Conservation (phyloP, 2,329 filamentous ascomycete species). For the Nectriaceae sp. region DNA sequence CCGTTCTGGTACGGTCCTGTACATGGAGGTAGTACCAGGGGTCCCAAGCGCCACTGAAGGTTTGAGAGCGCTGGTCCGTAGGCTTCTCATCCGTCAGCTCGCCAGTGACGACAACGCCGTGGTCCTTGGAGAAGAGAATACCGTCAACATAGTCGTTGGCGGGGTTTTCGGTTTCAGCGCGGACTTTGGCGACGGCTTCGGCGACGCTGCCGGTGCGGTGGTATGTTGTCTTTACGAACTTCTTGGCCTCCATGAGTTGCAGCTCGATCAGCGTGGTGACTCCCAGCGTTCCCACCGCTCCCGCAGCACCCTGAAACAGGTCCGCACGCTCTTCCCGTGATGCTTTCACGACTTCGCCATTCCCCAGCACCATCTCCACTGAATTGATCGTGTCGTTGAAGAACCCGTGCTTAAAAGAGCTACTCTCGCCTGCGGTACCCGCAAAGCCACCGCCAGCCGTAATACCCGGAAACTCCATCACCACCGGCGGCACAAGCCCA, state of each 20-base stretch:
- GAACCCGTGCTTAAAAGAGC: constrained; percentile 69
- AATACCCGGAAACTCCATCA: constrained; percentile 78
- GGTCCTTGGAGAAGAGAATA: constrained; percentile 63
- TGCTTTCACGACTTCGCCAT: constrained; percentile 62
- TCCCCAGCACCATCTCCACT: constrained; percentile 70
- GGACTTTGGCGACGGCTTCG: constrained; percentile 50
- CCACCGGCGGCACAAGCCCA: constrained; percentile 68
- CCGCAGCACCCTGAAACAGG: constrained; percentile 66
- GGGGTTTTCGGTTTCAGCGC: constrained; percentile 44
- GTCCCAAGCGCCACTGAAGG: constrained; percentile 60
- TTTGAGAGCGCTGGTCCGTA: constrained; percentile 46
- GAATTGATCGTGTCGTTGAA: constrained; percentile 66
- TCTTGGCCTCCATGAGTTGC: constrained; percentile 59
- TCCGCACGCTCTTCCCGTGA: constrained; percentile 48
- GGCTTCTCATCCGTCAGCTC: constrained; percentile 57
- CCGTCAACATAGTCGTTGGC: constrained; percentile 72
- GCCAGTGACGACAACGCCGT: constrained; percentile 69
- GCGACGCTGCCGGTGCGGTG: constrained; percentile 51
- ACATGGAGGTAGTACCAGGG: constrained; percentile 80
- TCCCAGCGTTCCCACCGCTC: constrained; percentile 68
- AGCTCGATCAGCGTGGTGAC: constrained; percentile 69
- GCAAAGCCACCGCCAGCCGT: constrained; percentile 73
- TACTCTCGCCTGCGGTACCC: constrained; percentile 71
- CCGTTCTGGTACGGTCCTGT: constrained; percentile 42
- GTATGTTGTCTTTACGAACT: constrained; percentile 65